A percentile compares a stretch with the other conserved stretches of the same genome.
These are phyloP conservation scores for Choanephora cucurbitarum DNA, from an alignment of 371 early-diverging fungal genomes.

Conservation along the genomic window DNA sequence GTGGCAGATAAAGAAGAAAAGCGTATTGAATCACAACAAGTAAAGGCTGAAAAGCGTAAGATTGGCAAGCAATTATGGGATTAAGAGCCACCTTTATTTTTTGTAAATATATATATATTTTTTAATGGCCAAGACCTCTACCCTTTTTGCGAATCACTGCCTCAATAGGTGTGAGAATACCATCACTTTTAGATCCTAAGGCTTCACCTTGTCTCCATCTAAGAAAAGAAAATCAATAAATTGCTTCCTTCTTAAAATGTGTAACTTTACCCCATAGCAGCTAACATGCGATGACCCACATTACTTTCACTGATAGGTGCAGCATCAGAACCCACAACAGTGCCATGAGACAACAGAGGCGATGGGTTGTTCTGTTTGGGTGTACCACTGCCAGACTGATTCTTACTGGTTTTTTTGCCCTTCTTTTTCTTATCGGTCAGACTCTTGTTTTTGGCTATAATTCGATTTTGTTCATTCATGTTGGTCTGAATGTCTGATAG, in stretches of 20 bases:
- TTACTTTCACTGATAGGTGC: conserved; percentile 68
- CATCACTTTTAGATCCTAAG: conserved; percentile 76
- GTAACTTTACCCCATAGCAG: conserved; percentile 83
- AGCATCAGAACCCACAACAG: conserved; percentile 69
- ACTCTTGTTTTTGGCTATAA: conserved; percentile 10
- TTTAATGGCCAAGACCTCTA: conserved; percentile 71
- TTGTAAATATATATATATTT: too few relatives aligned
- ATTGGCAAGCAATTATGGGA: conserved; percentile 27
- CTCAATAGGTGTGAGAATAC: conserved; percentile 85
- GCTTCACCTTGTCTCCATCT: conserved; percentile 82
- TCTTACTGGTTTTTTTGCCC: conserved; percentile 6
- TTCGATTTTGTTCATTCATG: conserved; percentile 29
- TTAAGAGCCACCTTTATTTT: conserved; percentile 9
- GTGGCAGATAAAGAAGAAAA: conserved; percentile 31
- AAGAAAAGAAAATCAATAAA: conserved; percentile 11
- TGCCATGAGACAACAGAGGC: conserved; percentile 42
- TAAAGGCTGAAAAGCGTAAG: conserved; percentile 28
- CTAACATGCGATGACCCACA: conserved; percentile 79
- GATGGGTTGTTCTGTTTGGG: conserved; percentile 14
- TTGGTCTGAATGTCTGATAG: conserved; percentile 35
- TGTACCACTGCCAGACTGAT: background rate
- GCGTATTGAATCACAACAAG: conserved; percentile 13
- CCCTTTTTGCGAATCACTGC: conserved; percentile 77
- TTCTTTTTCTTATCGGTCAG: conserved; percentile 13
- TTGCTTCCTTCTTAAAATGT: background rate